Conservation (phyloP, 2,329 filamentous ascomycete species). For the Aspergillus phoenicis region DNA sequence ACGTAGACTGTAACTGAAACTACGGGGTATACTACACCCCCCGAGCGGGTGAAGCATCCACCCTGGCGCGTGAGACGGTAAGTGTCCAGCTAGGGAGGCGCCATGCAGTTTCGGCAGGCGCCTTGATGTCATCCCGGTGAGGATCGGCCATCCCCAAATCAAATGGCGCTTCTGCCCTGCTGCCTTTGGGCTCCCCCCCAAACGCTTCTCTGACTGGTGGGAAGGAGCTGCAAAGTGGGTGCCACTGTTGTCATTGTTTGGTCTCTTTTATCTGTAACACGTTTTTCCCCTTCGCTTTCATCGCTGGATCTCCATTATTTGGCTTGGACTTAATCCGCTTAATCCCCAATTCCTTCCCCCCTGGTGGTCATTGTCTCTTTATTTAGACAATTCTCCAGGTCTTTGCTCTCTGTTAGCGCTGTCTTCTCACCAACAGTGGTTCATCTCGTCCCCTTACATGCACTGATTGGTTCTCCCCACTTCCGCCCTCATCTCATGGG, state of each 20-base stretch:
- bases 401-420: conserved; percentile 4
- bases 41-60: too few relatives aligned
- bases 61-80: background rate
- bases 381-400: background rate
- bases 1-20: too few relatives aligned
- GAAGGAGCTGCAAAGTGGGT: conserved; percentile 11
- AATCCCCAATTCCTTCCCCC: background rate
- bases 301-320: conserved; percentile 10
- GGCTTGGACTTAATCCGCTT: too few relatives aligned
- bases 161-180: conserved; percentile 22
- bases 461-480: background rate
- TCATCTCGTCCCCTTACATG: background rate
- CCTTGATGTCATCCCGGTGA: conserved; percentile 37
- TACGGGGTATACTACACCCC: too few relatives aligned
- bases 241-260: conserved; percentile 34
- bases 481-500: background rate
- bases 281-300: conserved; percentile 12
- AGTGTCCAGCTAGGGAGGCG: conserved; percentile 7
- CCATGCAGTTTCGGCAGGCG: conserved; percentile 36
- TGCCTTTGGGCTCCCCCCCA: conserved; percentile 9
- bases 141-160: conserved; percentile 27
- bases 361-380: conserved; percentile 4
- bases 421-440: background rate
- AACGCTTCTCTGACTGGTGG: conserved; percentile 13
- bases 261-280: conserved; percentile 22